Evolutionary conservation across 148 eudicot genomes (phyloP).

Genomic region (Talinum fruticosum): DNA sequence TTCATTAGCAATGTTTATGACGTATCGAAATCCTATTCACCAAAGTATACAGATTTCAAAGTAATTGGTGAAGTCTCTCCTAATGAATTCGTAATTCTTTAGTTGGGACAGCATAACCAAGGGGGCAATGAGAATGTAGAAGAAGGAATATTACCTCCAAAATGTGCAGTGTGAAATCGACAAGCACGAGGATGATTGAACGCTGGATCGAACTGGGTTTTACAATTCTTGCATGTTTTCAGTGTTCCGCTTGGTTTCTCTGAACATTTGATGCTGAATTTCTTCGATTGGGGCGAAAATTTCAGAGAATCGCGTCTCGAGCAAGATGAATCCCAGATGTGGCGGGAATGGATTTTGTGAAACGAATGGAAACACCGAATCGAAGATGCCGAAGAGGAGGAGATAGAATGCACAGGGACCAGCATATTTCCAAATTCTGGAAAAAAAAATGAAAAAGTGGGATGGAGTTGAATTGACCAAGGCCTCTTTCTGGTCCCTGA

Average conservation of each 20-base stretch:
- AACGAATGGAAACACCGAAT: constrained; percentile 3
- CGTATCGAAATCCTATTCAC: neutral
- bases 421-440: constrained; percentile 8
- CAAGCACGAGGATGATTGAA: constrained; percentile 82
- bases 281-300: constrained; percentile 14
- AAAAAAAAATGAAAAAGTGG: neutral
- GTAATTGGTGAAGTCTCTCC: neutral
- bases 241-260: constrained; percentile 31
- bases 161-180: constrained; percentile 82
- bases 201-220: constrained; percentile 71
- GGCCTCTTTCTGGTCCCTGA: neutral
- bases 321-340: neutral
- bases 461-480: neutral
- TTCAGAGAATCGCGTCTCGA: constrained; percentile 11
- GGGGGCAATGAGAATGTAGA: neutral
- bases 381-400: neutral
- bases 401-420: neutral
- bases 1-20: neutral
- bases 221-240: constrained; percentile 82
- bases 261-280: constrained; percentile 32
- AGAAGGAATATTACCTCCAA: constrained; percentile 51
- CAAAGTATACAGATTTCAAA: neutral
- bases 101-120: neutral
- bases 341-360: constrained; percentile 6
- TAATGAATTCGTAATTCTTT: neutral